Evolutionary conservation across 192 early-diverging fungal species (phyloP).

Genomic region (Gaertneriomyces sp.): DNA sequence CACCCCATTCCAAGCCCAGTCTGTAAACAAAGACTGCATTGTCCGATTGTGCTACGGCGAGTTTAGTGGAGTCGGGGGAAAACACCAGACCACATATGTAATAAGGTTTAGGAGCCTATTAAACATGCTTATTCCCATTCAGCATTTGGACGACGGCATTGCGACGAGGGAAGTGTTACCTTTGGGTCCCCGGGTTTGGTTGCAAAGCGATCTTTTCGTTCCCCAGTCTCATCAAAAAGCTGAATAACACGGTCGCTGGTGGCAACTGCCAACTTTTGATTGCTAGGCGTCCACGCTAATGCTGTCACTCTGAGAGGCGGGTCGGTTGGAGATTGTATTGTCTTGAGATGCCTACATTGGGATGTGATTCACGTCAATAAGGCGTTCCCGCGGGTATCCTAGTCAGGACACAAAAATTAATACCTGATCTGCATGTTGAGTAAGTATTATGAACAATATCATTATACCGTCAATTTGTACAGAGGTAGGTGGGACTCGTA

Average conservation of each 20-base stretch:
- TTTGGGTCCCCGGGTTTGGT: slow-evolving; percentile 68
- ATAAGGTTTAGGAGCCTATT: slow-evolving; percentile 39
- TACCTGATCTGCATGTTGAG: too few species aligned
- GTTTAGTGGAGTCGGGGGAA: slow-evolving; percentile 59
- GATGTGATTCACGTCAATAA: too few species aligned
- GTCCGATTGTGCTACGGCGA: slow-evolving; percentile 62
- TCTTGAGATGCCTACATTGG: slow-evolving; percentile 46
- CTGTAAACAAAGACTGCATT: slow-evolving; percentile 65
- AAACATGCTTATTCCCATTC: neutral
- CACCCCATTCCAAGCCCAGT: slow-evolving; percentile 64
- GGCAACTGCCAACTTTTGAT: slow-evolving; percentile 59
- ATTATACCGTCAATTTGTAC: too few species aligned
- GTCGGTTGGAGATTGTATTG: slow-evolving; percentile 43
- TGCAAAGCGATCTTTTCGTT: slow-evolving; percentile 58
- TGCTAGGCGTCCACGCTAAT: slow-evolving; percentile 57
- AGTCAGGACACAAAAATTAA: too few species aligned
- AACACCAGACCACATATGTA: slow-evolving; percentile 56
- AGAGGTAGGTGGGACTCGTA: too few species aligned
- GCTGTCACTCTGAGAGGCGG: slow-evolving; percentile 39
- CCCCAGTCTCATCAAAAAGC: slow-evolving; percentile 65
- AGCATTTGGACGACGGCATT: neutral
- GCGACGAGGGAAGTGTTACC: slow-evolving; percentile 13
- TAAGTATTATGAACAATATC: too few species aligned
- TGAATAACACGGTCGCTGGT: slow-evolving; percentile 51
- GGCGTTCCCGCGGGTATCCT: too few species aligned